Base-by-base conservation (phyloP, 1,284 basidiomycete species). In the Marasmius sp. region DNA sequence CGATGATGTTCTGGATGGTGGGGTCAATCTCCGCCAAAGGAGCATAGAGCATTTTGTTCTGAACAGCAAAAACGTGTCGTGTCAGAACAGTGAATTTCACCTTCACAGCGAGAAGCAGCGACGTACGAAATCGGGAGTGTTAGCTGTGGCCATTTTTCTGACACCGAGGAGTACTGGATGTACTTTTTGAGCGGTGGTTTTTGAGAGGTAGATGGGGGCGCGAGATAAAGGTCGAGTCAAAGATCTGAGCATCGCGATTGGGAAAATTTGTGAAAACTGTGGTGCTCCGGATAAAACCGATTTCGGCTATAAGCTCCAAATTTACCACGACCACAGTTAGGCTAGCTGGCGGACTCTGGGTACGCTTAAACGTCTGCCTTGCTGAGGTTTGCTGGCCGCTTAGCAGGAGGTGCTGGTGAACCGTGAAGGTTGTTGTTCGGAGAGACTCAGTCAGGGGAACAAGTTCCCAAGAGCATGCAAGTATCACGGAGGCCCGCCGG, bases 1-100 rank as follows among this genome's bases (percentile, higher is more conserved):
- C 95, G 80, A 99, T 94, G 84, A 99, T 93, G 77, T 95, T 92
- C 79, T 95, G 88, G 70, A 99, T 89, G 79, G 93, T 94, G 64
- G 96, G 96, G 81, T 98, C 96, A 71, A 89, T 86, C 84, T 98
- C 89, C 36, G 91, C 83, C 63, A 98, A 85, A 69, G 95, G 85
- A 65, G 87, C 80, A 81, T 98, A 98, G 69, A 99, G 86, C 64
- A 86, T 81, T 78, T 92, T 92, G 89, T 98, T 98, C 94, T 97
- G 70, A 27, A 64, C 18, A 57, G 22, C 6, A 16, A 61, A 61
- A 49, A 53, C 37, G 37, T 56, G 54, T 48, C 50, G 59, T 10
- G 65, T 58, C 18, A 37, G 58, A 41, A 39, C 39, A 57, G 33
- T 34, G 38, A 41, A 45, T n/a, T 47, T 10, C 14, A n/a, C 12